These are phyloP conservation scores for Juglanconis oblonga DNA, from an alignment of 2,329 filamentous ascomycete species.

Conservation along the genomic window DNA sequence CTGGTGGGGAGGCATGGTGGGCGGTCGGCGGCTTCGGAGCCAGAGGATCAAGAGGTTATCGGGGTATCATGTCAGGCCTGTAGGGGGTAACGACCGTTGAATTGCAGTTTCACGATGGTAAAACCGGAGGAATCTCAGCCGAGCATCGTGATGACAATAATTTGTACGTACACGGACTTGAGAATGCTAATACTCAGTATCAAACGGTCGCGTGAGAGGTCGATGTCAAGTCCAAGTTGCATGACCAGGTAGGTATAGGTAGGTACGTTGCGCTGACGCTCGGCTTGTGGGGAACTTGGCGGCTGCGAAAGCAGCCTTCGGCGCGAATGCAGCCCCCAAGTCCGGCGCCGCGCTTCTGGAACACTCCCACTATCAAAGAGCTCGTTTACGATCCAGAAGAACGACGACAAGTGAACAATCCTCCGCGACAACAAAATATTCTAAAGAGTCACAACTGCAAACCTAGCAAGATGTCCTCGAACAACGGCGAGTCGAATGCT, in stretches of 20 bases:
- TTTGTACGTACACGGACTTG: too few species aligned
- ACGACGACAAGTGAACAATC: background rate
- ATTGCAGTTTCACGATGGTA: background rate
- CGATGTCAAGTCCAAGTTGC: too few species aligned
- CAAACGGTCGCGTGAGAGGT: too few species aligned
- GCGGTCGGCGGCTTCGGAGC: constrained; percentile 12
- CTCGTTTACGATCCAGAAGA: background rate
- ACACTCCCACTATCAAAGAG: background rate
- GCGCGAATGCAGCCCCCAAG: background rate
- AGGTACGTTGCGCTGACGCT: too few species aligned
- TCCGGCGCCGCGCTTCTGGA: background rate
- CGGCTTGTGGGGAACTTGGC: background rate
- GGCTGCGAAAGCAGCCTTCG: background rate
- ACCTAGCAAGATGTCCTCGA: constrained; percentile 14
- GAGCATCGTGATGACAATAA: background rate
- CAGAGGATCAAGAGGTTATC: constrained; percentile 8
- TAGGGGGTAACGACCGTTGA: background rate
- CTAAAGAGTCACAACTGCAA: background rate
- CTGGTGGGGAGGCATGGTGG: constrained; percentile 44
- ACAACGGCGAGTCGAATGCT: constrained; percentile 15
- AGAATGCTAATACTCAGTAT: too few species aligned
- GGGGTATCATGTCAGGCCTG: constrained; percentile 10
- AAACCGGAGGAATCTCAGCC: background rate
- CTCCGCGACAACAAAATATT: background rate
- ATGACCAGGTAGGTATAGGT: too few species aligned